These are phyloP conservation scores for Magnusiomyces tetraspermus DNA, from an alignment of 1,139 yeast species.

Conservation along the genomic window DNA sequence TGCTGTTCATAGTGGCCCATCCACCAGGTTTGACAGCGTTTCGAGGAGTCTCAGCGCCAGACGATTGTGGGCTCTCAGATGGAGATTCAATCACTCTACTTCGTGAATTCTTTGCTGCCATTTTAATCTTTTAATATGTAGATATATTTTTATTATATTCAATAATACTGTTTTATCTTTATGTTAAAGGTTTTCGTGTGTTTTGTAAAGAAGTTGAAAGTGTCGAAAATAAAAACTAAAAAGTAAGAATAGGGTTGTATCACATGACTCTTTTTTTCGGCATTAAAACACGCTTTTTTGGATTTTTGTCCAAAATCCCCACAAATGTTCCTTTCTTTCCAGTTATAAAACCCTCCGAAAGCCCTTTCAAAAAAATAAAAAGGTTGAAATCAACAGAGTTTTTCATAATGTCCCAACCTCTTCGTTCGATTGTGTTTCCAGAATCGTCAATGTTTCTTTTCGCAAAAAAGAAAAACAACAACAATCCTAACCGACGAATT, in stretches of 20 bases:
- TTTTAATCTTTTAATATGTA: too few relatives aligned
- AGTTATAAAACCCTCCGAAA: too few relatives aligned
- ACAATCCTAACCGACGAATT: constrained; percentile 14
- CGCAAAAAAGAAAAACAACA: background rate
- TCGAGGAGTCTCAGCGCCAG: background rate
- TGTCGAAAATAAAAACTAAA: too few relatives aligned
- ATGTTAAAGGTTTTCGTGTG: too few relatives aligned
- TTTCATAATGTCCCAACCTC: background rate
- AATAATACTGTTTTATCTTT: too few relatives aligned
- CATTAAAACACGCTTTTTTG: too few relatives aligned
- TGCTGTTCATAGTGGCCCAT: constrained; percentile 4
- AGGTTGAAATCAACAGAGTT: background rate
- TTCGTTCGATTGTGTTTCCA: background rate
- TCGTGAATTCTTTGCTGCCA: background rate
- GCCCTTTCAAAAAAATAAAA: background rate
- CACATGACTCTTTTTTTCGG: too few relatives aligned
- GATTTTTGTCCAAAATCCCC: too few relatives aligned
- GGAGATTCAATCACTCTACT: background rate
- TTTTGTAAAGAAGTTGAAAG: too few relatives aligned
- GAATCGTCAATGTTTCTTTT: background rate
- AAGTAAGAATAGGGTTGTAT: too few relatives aligned
- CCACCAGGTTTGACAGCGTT: background rate
- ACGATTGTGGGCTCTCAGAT: background rate
- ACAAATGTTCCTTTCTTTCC: too few relatives aligned
- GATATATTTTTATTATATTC: too few relatives aligned